Evolutionary conservation across 1,284 basidiomycete genomes (phyloP).

Genomic region (Ganoderma boninense): DNA sequence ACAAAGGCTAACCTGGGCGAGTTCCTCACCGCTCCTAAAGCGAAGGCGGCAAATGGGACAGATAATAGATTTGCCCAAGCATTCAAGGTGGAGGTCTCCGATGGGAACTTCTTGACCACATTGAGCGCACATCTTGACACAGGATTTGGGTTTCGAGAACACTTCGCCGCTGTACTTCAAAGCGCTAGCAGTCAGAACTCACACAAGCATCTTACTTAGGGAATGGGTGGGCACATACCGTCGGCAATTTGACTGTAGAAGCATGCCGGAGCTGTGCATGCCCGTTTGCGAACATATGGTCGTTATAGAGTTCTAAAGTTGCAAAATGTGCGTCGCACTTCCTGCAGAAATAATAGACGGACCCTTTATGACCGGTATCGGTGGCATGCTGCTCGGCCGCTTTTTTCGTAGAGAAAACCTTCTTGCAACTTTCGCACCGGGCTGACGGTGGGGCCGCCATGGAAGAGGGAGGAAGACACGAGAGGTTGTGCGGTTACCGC

Average conservation of each 20-base stretch:
- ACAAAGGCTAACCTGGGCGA: not conserved
- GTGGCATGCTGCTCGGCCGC: not conserved
- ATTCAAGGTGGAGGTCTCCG: not conserved
- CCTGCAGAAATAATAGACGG: not conserved
- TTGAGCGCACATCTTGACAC: not conserved
- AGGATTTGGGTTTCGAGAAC: not conserved
- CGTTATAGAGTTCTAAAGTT: not conserved
- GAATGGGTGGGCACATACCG: not conserved
- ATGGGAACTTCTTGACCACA: not conserved
- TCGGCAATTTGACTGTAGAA: not conserved
- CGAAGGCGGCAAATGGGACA: not conserved
- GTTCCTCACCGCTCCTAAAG: not conserved
- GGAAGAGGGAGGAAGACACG: not conserved
- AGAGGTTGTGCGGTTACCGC: not conserved
- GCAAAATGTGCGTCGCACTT: not conserved
- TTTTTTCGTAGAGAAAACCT: not conserved
- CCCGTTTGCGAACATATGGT: not conserved
- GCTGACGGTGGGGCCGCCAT: not conserved
- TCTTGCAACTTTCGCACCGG: not conserved
- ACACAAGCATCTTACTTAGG: not conserved
- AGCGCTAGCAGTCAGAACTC: not conserved
- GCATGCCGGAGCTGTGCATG: not conserved
- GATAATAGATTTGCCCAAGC: not conserved
- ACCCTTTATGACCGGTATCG: not conserved
- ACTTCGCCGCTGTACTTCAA: not conserved